Base-by-base conservation (phyloP, 2,329 filamentous ascomycete species). In the Colletotrichum tofieldiae region DNA sequence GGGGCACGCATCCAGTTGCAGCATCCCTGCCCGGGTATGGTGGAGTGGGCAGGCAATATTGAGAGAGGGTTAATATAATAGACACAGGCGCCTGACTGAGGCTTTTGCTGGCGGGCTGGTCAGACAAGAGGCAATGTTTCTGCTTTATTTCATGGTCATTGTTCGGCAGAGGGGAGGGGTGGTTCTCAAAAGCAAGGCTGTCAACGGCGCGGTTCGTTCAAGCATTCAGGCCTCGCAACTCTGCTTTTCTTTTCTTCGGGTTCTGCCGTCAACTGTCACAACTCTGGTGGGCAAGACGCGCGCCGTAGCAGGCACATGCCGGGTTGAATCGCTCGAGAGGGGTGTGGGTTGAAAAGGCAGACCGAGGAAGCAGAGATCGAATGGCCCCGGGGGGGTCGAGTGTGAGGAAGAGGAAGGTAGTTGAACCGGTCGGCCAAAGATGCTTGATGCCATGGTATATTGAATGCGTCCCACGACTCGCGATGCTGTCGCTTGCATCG, bases 31-130 rank as follows among this genome's bases (percentile, higher is more conserved):
- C 64, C 62, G 60, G 72, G 41, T 68, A 59, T 65, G 68, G 68
- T 68, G 68, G 70, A 67, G 68, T 61, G 59, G 59, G 35, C 68
- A 71, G 69, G 72, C 69, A 63, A 72, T 72, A 69, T 72, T 71
- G 64, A 41, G 55, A 67, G 68, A 72, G 61, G 18, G 67, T 71
- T 72, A 73, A 72, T 73, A 73, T 73, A 68, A 72, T 68, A 72
- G 61, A 72, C 60, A 73, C 72, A 73, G 54, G 65, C 72, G 68
- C 63, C 68, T 73, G 72, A 68, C 68, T 68, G 72, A 72, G 63
- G 68, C 52, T 67, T 68, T 67, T 73, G 71, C 61, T 67, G 62
- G 51, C 61, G 45, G 51, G 35, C 71, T 64, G 69, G 65, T 55
- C 59, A 69, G 70, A 64, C 60, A 49, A 47, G 60, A 63, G 52